A percentile compares a stretch with the other conserved stretches of the same genome.
These are phyloP conservation scores for Picea abies DNA, from an alignment of 83 land plant genomes.

Conservation along the genomic window DNA sequence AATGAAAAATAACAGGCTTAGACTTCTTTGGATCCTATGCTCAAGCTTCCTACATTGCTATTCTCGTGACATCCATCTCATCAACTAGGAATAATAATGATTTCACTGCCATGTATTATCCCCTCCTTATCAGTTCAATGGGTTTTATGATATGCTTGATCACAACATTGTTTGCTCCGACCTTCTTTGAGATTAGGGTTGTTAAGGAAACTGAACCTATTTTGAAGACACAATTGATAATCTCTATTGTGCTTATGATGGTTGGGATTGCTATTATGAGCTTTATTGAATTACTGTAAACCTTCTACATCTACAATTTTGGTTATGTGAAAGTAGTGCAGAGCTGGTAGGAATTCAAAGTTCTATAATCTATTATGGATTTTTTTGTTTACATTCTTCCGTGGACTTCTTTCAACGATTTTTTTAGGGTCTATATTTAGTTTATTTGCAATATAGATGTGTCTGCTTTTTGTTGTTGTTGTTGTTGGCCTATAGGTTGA, in stretches of 20 bases:
- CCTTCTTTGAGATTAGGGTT: conserved; percentile 68
- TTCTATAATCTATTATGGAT: too few relatives aligned
- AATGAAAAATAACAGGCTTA: conserved; percentile 36
- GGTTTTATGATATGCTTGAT: conserved; percentile 79
- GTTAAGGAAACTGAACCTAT: conserved; percentile 83
- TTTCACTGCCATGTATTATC: conserved; percentile 78
- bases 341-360: conserved; percentile 52
- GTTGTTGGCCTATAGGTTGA: conserved; percentile 89
- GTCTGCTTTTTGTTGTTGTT: conserved; percentile 72
- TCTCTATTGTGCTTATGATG: conserved; percentile 85
- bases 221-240: conserved; percentile 72
- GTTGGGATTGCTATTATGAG: conserved; percentile 59
- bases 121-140: conserved; percentile 73
- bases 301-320: conserved; percentile 79
- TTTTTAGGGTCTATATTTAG: too few relatives aligned
- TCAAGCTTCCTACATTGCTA: conserved; percentile 81
- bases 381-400: too few relatives aligned
- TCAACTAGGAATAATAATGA: conserved; percentile 73
- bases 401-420: too few relatives aligned
- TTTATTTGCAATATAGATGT: conserved; percentile 35
- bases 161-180: conserved; percentile 83
- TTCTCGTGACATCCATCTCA: conserved; percentile 84
- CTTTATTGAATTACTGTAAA: conserved; percentile 54
- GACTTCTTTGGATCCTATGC: conserved; percentile 92
- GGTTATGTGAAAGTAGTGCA: conserved; percentile 66